Base-by-base conservation (phyloP, 1,284 basidiomycete species). In the Cutaneotrichosporon cutaneum region DNA sequence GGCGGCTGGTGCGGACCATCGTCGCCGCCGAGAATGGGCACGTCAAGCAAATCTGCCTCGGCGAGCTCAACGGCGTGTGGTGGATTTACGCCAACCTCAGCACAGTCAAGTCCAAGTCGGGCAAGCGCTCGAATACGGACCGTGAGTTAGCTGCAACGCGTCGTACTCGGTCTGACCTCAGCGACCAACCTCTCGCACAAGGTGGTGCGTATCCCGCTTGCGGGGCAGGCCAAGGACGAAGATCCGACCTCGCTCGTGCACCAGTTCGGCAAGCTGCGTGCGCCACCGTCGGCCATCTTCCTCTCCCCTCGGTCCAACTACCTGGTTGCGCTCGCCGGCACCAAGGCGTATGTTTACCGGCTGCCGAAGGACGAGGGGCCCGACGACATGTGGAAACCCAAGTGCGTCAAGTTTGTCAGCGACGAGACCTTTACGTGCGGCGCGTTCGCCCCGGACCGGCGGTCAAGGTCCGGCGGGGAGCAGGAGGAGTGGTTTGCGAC, bases 401-500 rank as follows among this genome's bases (percentile, higher is more conserved):
- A 77, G 8, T 92, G 93, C 74, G 90, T 87, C 56, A 93, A 94
- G 79, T 94, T 92, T 70, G 87, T 92, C 26, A 77, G 81, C 0
- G 77, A 80, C 57, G 70, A 76, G 57, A 22, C 58, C 18, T 83
- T 98, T 65, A 94, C 90, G 1, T 92, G 90, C 72, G 83, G 98
- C 50, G 87, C 90, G 4, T 90, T 92, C 72, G 93, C 96, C 74
- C 95, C 95, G 0, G 83, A 83, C 21, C 53, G 73, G 9, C 4
- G 65, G 58, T 33, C 45, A 24, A 35, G 52, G 13, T 50, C 61
- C 35, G 26, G 59, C 54, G 66, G 58, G 11, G 51, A 63, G 54
- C 71, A 73, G 44, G 92, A 96, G 68, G 88, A 93, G 61, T 94
- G 90, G 77, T 96, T 99, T 72, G 94, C 93, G 4, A 97, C 95